Evolutionary conservation across 2,329 filamentous ascomycete genomes (phyloP).

Genomic region (Claviceps arundinis): DNA sequence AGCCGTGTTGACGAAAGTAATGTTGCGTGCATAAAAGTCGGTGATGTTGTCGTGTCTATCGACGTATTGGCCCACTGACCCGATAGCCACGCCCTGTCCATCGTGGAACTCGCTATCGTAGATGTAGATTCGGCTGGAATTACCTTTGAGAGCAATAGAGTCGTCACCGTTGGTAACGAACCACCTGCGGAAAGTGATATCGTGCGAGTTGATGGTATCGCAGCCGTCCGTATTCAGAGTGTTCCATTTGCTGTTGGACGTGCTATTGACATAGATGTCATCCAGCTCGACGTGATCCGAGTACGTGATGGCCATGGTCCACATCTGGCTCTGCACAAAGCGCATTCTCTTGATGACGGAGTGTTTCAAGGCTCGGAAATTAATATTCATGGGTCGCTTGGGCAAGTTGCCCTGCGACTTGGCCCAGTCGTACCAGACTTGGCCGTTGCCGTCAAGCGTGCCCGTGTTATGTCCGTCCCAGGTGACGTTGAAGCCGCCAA

Average conservation of each 20-base stretch:
- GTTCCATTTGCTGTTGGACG: constrained; percentile 18
- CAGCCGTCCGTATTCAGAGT: constrained; percentile 28
- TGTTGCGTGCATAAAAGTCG: constrained; percentile 33
- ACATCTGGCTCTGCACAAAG: constrained; percentile 48
- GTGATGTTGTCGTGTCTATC: constrained; percentile 34
- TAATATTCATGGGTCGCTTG: constrained; percentile 39
- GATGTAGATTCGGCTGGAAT: constrained; percentile 40
- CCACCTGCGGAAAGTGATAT: constrained; percentile 38
- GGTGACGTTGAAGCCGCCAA: constrained; percentile 38
- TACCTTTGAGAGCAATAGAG: constrained; percentile 39
- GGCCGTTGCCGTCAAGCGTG: constrained; percentile 45
- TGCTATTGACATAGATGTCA: constrained; percentile 41
- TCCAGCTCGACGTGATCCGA: constrained; percentile 32
- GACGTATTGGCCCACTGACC: constrained; percentile 42
- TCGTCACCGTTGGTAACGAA: constrained; percentile 39
- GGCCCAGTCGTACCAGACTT: constrained; percentile 44
- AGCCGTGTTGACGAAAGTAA: constrained; percentile 30
- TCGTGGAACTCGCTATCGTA: constrained; percentile 34
- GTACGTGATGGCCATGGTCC: constrained; percentile 40
- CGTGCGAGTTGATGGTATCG: constrained; percentile 39
- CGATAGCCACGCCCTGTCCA: constrained; percentile 41
- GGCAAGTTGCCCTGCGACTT: constrained; percentile 30
- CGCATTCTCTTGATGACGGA: constrained; percentile 32
- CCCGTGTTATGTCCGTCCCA: constrained; percentile 37
- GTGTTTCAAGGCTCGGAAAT: constrained; percentile 28